These are phyloP conservation scores for Didymella pinodella DNA, from an alignment of 2,329 filamentous ascomycete genomes.

Conservation along the genomic window DNA sequence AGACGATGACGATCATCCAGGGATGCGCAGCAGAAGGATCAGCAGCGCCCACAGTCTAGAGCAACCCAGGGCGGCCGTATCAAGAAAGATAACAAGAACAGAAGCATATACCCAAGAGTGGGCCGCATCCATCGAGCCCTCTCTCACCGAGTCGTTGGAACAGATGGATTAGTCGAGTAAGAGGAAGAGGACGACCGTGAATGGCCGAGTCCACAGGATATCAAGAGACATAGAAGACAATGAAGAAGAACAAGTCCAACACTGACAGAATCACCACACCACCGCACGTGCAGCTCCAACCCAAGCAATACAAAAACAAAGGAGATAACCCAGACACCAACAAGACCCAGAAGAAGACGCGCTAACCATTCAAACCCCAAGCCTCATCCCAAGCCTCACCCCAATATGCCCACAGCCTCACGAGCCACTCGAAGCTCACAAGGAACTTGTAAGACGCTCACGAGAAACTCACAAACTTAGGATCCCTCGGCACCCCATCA, in stretches of 20 bases:
- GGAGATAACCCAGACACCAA: neutral
- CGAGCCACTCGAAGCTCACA: conserved; percentile 73
- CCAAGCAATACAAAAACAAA: neutral
- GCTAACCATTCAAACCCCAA: conserved; percentile 8
- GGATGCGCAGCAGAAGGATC: neutral
- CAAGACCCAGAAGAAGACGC: neutral
- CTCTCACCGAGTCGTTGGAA: neutral
- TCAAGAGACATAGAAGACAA: conserved; percentile 17
- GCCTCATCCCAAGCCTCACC: neutral
- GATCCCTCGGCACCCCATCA: conserved; percentile 87
- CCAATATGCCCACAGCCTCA: neutral
- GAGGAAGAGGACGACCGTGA: neutral
- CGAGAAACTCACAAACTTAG: conserved; percentile 94
- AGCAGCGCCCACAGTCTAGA: neutral
- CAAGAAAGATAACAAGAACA: neutral
- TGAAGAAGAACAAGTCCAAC: neutral
- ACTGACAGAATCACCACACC: neutral
- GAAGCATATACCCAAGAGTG: neutral
- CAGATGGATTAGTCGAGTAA: neutral
- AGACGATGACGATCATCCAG: neutral
- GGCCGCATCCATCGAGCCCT: neutral
- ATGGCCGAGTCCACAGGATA: conserved; percentile 9
- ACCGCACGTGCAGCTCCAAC: neutral
- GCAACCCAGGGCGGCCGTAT: neutral
- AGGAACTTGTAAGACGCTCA: conserved; percentile 49